phyloP scores from a whole-genome alignment of 2,329 filamentous ascomycete species.

The Exophiala sp. region DNA sequence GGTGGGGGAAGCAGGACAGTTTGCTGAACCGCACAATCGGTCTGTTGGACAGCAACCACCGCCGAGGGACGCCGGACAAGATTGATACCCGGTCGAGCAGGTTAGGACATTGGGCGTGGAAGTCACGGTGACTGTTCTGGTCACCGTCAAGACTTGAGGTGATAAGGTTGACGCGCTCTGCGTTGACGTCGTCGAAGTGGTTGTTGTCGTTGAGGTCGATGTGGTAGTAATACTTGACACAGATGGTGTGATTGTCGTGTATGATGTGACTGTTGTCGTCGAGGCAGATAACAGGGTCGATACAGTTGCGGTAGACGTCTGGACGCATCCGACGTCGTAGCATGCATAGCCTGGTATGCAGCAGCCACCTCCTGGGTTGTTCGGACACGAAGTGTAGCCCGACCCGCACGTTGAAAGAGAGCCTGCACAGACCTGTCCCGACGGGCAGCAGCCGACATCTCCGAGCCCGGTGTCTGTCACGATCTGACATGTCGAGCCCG shows the following conservation, averaged over 20 bases:
- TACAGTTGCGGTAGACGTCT: slow-evolving; percentile 28
- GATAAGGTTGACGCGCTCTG: not conserved
- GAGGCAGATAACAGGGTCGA: slow-evolving; percentile 13
- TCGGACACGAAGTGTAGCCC: slow-evolving; percentile 56
- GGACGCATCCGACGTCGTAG: slow-evolving; percentile 53
- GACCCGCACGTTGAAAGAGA: slow-evolving; percentile 48
- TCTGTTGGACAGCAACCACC: slow-evolving; percentile 45
- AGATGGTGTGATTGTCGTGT: slow-evolving; percentile 23
- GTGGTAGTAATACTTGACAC: slow-evolving; percentile 9
- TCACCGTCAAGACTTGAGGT: slow-evolving; percentile 31
- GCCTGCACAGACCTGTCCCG: slow-evolving; percentile 51
- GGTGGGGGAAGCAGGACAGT: slow-evolving; percentile 34
- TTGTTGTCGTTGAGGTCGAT: slow-evolving; percentile 34
- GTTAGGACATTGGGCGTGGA: slow-evolving; percentile 33
- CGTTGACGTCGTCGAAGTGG: slow-evolving; percentile 29
- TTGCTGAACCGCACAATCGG: slow-evolving; percentile 41
- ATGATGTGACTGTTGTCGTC: slow-evolving; percentile 28
- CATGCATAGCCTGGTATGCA: slow-evolving; percentile 61
- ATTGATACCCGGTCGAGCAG: slow-evolving; percentile 45
- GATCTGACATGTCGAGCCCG: slow-evolving; percentile 52
- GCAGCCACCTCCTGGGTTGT: slow-evolving; percentile 56
- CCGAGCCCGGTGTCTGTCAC: slow-evolving; percentile 53
- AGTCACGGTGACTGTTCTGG: slow-evolving; percentile 33
- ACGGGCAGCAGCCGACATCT: slow-evolving; percentile 59
- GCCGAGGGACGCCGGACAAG: slow-evolving; percentile 45